phyloP scores from a whole-genome alignment of 352 stramenopile species.

The Saprolegnia diclina region DNA sequence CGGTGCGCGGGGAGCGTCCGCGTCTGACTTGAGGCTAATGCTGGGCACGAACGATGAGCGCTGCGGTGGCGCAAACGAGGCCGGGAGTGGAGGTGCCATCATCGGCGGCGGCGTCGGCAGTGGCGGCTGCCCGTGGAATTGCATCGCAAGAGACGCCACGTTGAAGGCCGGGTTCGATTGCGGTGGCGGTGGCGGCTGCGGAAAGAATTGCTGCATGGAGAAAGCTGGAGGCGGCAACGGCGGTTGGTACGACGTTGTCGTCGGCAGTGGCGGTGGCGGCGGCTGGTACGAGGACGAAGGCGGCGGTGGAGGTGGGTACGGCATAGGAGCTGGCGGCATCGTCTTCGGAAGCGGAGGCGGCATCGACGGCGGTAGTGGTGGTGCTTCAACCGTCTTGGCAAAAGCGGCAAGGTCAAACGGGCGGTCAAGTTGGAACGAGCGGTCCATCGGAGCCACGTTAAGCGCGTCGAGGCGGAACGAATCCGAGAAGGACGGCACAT shows the following conservation, averaged over 20 bases:
- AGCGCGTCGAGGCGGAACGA: slow-evolving; percentile 4
- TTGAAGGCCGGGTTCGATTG: slow-evolving; percentile 35
- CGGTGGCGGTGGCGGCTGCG: not conserved
- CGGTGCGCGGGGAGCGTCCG: slow-evolving; percentile 44
- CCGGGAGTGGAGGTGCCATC: slow-evolving; percentile 34
- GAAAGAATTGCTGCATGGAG: slow-evolving; percentile 27
- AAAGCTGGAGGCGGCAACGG: slow-evolving; percentile 30
- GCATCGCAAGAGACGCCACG: slow-evolving; percentile 68
- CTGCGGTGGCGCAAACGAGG: slow-evolving; percentile 20
- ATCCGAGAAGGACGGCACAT: slow-evolving; percentile 24
- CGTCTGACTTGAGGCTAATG: slow-evolving; percentile 64
- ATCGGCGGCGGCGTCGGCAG: slow-evolving; percentile 32
- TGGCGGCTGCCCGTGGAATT: slow-evolving; percentile 49
- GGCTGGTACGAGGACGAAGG: slow-evolving; percentile 24
- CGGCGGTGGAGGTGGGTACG: slow-evolving; percentile 29
- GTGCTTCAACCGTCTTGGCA: not conserved
- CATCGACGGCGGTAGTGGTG: not conserved
- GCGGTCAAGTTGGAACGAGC: slow-evolving; percentile 29
- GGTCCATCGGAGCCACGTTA: not conserved
- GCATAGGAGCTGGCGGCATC: not conserved
- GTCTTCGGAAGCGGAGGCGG: slow-evolving; percentile 30
- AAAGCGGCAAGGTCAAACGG: slow-evolving; percentile 43
- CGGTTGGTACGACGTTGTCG: slow-evolving; percentile 33
- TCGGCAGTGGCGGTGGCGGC: slow-evolving; percentile 27
- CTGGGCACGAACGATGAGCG: slow-evolving; percentile 59